Conservation (phyloP, 768 basidiomycete genomes). For the Psilocybe subaeruginosa region DNA sequence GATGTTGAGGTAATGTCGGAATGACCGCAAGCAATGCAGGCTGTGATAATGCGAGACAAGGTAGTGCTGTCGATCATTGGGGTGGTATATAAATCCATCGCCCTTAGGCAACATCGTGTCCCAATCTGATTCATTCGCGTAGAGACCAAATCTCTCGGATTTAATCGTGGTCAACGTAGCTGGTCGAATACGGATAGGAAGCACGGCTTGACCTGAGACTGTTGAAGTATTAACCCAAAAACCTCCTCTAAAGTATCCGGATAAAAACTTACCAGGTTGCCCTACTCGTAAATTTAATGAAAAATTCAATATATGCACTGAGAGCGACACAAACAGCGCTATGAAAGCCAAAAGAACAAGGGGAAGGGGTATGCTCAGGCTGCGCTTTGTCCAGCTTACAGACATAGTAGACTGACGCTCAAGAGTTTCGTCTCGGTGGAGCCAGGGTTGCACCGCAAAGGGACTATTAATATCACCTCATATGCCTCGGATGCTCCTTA, state of each 20-base stretch:
- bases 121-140: conserved; percentile 5
- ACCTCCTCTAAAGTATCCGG: too few species aligned
- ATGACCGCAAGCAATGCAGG: conserved; percentile 3
- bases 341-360: background rate
- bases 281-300: background rate
- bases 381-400: too few species aligned
- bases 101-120: background rate
- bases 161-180: too few species aligned
- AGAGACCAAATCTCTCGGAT: conserved; percentile 3
- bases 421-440: too few species aligned
- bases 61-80: conserved; percentile 2
- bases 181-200: too few species aligned
- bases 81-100: conserved; percentile 5
- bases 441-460: too few species aligned
- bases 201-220: background rate
- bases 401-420: too few species aligned
- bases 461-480: too few species aligned
- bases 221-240: background rate
- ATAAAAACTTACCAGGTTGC: background rate
- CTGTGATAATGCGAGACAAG: conserved; percentile 3
- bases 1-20: conserved; percentile 5
- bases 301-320: background rate
- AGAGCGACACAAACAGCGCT: background rate
- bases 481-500: too few species aligned
- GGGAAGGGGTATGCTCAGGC: too few species aligned